Conservation (phyloP, 768 basidiomycete species). For the Phaffia tasmanica region DNA sequence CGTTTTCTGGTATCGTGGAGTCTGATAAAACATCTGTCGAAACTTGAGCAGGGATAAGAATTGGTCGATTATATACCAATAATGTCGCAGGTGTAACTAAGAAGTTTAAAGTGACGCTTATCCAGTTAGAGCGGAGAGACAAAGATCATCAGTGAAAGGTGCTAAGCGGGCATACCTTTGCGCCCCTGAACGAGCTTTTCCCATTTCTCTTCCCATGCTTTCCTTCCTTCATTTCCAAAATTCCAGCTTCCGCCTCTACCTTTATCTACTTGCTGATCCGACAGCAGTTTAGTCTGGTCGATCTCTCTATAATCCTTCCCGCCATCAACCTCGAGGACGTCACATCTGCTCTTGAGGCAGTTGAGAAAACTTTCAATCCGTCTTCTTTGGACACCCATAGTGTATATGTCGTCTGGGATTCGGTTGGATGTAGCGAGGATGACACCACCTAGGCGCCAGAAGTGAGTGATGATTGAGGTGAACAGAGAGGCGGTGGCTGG, state of each 20-base stretch:
- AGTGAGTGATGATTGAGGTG: conserved; percentile 13
- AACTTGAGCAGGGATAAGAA: neutral
- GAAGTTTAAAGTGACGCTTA: neutral
- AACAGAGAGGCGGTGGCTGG: conserved; percentile 16
- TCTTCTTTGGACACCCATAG: conserved; percentile 18
- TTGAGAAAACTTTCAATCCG: conserved; percentile 22
- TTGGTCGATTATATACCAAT: conserved; percentile 16
- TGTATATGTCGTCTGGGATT: conserved; percentile 20
- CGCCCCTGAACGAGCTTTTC: neutral
- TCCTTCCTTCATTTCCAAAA: neutral
- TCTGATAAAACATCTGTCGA: neutral
- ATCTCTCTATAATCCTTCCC: conserved; percentile 15
- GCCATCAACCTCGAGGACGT: conserved; percentile 24
- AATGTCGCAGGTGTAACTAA: conserved; percentile 5
- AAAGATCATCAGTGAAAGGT: neutral
- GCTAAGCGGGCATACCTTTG: neutral
- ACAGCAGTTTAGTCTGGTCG: no score
- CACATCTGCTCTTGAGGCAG: conserved; percentile 20
- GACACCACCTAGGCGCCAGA: conserved; percentile 22
- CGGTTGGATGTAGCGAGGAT: conserved; percentile 25
- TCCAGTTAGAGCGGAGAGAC: neutral
- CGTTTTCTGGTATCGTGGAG: neutral
- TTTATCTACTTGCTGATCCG: neutral
- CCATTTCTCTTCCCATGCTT: conserved; percentile 1
- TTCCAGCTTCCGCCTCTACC: conserved; percentile 8